Conservation (phyloP, 345 rosid species). For the Garcia nutans region DNA sequence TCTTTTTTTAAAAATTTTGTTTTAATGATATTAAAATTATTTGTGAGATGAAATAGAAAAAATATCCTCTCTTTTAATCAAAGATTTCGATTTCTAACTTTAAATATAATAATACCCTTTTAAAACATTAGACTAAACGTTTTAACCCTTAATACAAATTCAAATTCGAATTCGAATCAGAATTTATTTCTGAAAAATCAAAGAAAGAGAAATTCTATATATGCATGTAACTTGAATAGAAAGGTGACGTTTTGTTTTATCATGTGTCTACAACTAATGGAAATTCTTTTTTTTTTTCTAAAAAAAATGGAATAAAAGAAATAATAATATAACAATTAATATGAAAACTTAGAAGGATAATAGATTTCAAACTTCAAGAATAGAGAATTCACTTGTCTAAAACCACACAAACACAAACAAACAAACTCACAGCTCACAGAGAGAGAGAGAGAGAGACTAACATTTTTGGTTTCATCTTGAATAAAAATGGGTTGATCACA, state of each 20-base stretch:
- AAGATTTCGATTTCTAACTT: no score
- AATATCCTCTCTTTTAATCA: no score
- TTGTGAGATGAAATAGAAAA: no score
- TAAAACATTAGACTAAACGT: no score
- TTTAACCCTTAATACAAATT: no score
- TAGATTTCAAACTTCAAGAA: constrained; percentile 21
- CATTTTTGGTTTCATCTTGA: constrained; percentile 87
- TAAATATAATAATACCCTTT: no score
- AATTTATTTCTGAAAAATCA: no score
- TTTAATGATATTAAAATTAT: no score
- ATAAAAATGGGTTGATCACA: constrained; percentile 57
- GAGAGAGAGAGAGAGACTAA: constrained; percentile 27
- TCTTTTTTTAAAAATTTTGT: not conserved
- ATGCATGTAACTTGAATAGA: no score
- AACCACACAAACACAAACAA: not conserved
- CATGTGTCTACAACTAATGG: not conserved
- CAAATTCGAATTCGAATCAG: no score
- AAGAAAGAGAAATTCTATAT: no score
- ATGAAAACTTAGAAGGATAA: not conserved
- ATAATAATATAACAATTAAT: not conserved
- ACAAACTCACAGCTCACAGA: not conserved
- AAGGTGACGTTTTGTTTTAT: constrained; percentile 23
- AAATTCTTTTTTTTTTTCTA: constrained; percentile 9
- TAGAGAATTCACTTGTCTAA: constrained; percentile 3
- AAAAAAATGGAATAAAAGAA: not conserved